Conservation (phyloP, 2,329 filamentous ascomycete genomes). For the Fonsecaea multimorphosa region DNA sequence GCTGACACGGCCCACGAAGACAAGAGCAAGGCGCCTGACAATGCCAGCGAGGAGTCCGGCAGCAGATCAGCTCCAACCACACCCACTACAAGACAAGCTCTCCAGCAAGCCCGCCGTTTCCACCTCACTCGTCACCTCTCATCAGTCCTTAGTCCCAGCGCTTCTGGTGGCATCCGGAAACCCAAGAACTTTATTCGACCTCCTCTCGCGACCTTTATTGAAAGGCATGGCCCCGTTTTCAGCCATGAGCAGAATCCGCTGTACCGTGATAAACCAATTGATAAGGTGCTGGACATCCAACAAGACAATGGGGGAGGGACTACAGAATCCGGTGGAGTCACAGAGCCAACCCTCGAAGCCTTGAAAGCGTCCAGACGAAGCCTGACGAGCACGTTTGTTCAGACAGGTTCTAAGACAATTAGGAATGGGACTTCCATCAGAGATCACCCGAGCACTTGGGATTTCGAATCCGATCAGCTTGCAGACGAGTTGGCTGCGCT, state of each 20-base stretch:
- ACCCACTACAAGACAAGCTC: constrained; percentile 9
- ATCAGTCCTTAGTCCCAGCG: constrained; percentile 22
- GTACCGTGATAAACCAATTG: constrained; percentile 26
- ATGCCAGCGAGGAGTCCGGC: background rate
- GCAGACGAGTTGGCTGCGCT: constrained; percentile 51
- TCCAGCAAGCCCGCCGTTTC: constrained; percentile 30
- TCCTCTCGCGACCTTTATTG: constrained; percentile 39
- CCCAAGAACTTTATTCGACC: constrained; percentile 33
- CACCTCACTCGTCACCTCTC: constrained; percentile 37
- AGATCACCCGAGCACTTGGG: constrained; percentile 48
- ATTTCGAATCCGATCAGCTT: constrained; percentile 51
- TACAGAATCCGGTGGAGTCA: background rate
- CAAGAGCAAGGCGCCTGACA: background rate
- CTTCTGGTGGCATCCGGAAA: constrained; percentile 31
- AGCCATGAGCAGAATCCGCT: constrained; percentile 23
- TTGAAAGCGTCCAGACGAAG: constrained; percentile 44
- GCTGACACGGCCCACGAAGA: constrained; percentile 9
- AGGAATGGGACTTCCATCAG: constrained; percentile 46
- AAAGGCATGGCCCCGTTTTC: constrained; percentile 27
- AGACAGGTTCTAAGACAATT: constrained; percentile 17
- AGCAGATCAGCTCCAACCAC: constrained; percentile 22
- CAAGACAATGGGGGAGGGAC: background rate
- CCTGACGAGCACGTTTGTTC: constrained; percentile 42
- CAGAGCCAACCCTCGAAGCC: constrained; percentile 19
- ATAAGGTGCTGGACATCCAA: constrained; percentile 24